phyloP scores from a whole-genome alignment of 2,329 filamentous ascomycete genomes.

The Arthrinium puccinioides region DNA sequence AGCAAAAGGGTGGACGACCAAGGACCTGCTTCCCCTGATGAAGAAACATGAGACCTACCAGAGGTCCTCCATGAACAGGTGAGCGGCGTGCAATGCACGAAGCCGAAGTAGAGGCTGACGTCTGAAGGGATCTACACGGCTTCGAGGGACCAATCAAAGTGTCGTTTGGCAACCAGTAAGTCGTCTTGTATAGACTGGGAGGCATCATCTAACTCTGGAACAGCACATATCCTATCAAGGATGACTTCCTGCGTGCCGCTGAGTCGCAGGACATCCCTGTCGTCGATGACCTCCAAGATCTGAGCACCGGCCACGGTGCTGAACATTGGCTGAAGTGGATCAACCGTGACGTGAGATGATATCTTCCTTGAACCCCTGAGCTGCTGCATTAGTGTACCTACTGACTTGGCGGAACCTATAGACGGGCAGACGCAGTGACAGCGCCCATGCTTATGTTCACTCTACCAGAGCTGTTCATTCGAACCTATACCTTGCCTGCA shows the following conservation, averaged over 20 bases:
- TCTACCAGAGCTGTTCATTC: slow-evolving; percentile 62
- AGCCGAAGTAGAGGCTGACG: too few species aligned
- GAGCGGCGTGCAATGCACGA: too few species aligned
- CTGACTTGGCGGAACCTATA: slow-evolving; percentile 17
- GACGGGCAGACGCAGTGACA: slow-evolving; percentile 67
- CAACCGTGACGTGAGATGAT: slow-evolving; percentile 48
- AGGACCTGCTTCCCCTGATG: slow-evolving; percentile 70
- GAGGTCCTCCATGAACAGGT: slow-evolving; percentile 51
- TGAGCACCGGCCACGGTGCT: slow-evolving; percentile 61
- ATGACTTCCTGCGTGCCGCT: slow-evolving; percentile 67
- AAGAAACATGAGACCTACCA: slow-evolving; percentile 78
- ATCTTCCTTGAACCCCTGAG: too few species aligned
- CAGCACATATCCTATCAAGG: slow-evolving; percentile 69
- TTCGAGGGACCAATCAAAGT: slow-evolving; percentile 78
- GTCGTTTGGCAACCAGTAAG: slow-evolving; percentile 66
- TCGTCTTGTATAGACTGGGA: neutral
- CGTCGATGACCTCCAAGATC: slow-evolving; percentile 70
- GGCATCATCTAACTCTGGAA: slow-evolving; percentile 6
- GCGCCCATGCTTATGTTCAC: slow-evolving; percentile 72
- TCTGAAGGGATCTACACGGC: slow-evolving; percentile 56
- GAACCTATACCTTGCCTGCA: slow-evolving; percentile 66
- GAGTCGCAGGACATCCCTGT: slow-evolving; percentile 67
- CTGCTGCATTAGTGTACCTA: too few species aligned
- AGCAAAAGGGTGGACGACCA: slow-evolving; percentile 70
- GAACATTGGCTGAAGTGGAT: slow-evolving; percentile 87